A percentile compares a stretch with the other conserved stretches of the same genome.
These are phyloP conservation scores for Magnusiomyces paraingens DNA, from an alignment of 1,139 yeast genomes.

Conservation along the genomic window DNA sequence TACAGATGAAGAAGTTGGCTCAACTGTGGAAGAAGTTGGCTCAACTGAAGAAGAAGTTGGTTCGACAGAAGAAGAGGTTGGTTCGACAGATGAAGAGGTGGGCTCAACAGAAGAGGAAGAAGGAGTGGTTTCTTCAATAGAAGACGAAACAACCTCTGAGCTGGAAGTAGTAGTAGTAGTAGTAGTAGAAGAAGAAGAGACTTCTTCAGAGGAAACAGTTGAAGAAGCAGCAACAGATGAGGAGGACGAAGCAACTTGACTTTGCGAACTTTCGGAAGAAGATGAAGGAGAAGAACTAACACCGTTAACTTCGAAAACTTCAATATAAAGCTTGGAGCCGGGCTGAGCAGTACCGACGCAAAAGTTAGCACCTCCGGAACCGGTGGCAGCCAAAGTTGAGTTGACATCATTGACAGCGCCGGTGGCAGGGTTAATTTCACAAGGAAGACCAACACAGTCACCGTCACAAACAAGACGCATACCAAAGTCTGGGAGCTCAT, in stretches of 20 bases:
- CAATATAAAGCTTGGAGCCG: slow-evolving; percentile 61
- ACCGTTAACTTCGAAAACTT: slow-evolving; percentile 47
- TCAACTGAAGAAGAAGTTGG: neutral
- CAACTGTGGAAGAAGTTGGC: neutral
- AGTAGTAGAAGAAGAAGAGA: slow-evolving; percentile 17
- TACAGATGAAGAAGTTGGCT: too few relatives aligned
- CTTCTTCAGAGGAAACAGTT: slow-evolving; percentile 7
- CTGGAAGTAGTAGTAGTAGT: slow-evolving; percentile 24
- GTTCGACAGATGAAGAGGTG: neutral
- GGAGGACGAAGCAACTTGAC: slow-evolving; percentile 1
- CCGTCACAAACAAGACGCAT: slow-evolving; percentile 64
- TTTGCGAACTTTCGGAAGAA: slow-evolving; percentile 2
- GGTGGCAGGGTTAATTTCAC: slow-evolving; percentile 69
- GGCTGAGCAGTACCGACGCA: slow-evolving; percentile 76
- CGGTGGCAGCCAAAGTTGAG: slow-evolving; percentile 33
- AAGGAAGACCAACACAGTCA: slow-evolving; percentile 66
- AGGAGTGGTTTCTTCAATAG: slow-evolving; percentile 1
- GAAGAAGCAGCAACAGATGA: slow-evolving; percentile 7
- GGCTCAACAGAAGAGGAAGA: neutral
- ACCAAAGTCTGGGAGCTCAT: slow-evolving; percentile 60
- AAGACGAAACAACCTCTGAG: slow-evolving; percentile 19
- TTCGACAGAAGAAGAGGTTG: too few relatives aligned
- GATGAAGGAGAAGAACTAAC: slow-evolving; percentile 1
- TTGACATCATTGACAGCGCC: slow-evolving; percentile 51
- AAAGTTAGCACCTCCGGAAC: slow-evolving; percentile 65